Conservation (phyloP, 805 yeast genomes). For the Ogataea sp. region DNA sequence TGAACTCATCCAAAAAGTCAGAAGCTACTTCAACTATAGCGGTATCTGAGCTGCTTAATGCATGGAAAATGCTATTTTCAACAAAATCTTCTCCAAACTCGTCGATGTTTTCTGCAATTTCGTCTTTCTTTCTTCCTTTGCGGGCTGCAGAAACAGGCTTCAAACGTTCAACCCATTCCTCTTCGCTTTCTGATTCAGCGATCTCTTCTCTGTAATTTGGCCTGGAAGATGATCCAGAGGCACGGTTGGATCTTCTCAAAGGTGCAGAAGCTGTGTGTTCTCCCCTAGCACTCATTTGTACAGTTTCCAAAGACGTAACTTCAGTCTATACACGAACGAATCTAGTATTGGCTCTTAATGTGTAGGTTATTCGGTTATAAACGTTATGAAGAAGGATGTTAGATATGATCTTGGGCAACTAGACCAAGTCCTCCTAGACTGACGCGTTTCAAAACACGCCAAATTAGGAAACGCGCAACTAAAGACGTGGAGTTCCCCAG, state of each 20-base stretch:
- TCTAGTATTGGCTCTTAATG: too few relatives aligned
- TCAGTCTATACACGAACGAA: too few relatives aligned
- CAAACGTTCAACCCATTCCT: constrained; percentile 2
- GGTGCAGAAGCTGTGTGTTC: not conserved
- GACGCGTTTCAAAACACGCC: too few relatives aligned
- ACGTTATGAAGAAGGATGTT: too few relatives aligned
- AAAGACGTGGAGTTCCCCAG: too few relatives aligned
- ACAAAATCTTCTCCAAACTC: constrained; percentile 32
- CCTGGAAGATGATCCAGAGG: not conserved
- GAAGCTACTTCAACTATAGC: constrained; percentile 44
- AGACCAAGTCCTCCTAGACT: too few relatives aligned
- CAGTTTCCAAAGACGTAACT: too few relatives aligned
- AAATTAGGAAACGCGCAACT: too few relatives aligned
- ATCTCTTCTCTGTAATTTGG: constrained; percentile 1
- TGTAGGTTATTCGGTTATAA: too few relatives aligned
- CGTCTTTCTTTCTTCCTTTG: constrained; percentile 11
- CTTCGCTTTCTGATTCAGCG: not conserved
- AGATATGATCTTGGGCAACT: too few relatives aligned
- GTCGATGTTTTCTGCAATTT: constrained; percentile 22
- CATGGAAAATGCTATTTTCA: constrained; percentile 41
- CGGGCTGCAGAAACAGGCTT: not conserved
- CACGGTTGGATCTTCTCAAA: not conserved
- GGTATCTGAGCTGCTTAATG: constrained; percentile 38
- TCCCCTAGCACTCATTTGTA: not conserved
- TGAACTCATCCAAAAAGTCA: constrained; percentile 52